Evolutionary conservation across 306 rosid species (phyloP), one percentile per base, ranked within the genome.

Genomic region (Carpinus viminea): DNA sequence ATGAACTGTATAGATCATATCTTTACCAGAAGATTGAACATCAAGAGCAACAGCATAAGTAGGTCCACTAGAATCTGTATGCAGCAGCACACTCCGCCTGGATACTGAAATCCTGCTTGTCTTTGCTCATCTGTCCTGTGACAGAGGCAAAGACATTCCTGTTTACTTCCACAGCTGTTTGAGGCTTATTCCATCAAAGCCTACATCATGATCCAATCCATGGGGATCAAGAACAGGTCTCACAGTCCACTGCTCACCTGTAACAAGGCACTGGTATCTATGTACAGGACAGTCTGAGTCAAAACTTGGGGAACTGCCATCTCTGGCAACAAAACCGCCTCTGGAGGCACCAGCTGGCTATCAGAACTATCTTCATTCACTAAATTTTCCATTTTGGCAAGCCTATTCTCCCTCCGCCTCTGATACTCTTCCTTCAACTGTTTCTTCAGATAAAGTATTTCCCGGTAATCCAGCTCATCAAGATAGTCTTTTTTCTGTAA

Each of bases 181-280:
- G 68, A 96, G 73, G 84, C 91, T 90, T 84, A 96, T 53, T 76
- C 99, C 99, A 76, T 96, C 99, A 3, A 96, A 93, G 31, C 98
- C 83, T 66, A 90, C 93, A 82, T 96, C 99, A 20, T 93, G 97
- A 89, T 96, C 99, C 96, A 96, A 93, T 78, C 98, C 98, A 80
- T 91, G 96, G 75, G 93, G 91, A 81, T 96, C 98, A 83, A 90
- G 94, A 87, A 93, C 98, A 57, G 99, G 98, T 79, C 97, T 96
- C 73, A 87, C 91, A 79, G 88, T 86, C 90, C 90, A 96, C 74
- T 88, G 92, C 43, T 91, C 98, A 84, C 79, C 73, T 11, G 83
- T 75, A 74, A 88, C 81, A 75, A 93, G 87, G 86, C 93, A 88
- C 69, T 92, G 98, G 46, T 96, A 96, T 88, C 97, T 93, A 76